A percentile compares a stretch with the other conserved stretches of the same genome.
These are phyloP conservation scores for Clavariopsis aquatica DNA, from an alignment of 495 filamentous ascomycete species.

Conservation along the genomic window DNA sequence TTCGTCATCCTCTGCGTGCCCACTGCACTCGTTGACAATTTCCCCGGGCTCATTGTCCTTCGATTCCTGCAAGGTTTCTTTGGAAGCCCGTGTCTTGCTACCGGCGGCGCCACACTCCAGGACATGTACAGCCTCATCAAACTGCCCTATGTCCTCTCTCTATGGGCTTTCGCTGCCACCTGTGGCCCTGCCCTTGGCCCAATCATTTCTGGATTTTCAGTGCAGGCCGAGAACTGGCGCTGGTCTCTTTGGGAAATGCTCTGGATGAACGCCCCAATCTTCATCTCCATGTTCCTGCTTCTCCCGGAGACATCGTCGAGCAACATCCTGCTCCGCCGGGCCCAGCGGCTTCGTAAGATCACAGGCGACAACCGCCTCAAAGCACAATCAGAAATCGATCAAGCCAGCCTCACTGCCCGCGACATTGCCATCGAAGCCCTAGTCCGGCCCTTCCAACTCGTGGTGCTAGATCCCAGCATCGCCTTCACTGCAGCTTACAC, in stretches of 20 bases:
- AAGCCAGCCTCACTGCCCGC: slow-evolving; percentile 48
- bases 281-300: slow-evolving; percentile 54
- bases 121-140: slow-evolving; percentile 54
- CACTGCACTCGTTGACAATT: slow-evolving; percentile 52
- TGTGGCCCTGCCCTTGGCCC: slow-evolving; percentile 60
- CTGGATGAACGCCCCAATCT: slow-evolving; percentile 51
- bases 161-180: slow-evolving; percentile 54
- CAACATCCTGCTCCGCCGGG: slow-evolving; percentile 62
- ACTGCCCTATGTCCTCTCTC: slow-evolving; percentile 56
- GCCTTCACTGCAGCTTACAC: slow-evolving; percentile 65
- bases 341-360: slow-evolving; percentile 52
- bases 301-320: slow-evolving; percentile 57
- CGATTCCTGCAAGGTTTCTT: slow-evolving; percentile 61
- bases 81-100: slow-evolving; percentile 55
- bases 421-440: slow-evolving; percentile 59
- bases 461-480: slow-evolving; percentile 63
- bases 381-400: slow-evolving; percentile 47
- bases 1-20: slow-evolving; percentile 55
- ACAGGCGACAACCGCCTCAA: slow-evolving; percentile 42
- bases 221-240: slow-evolving; percentile 53
- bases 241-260: slow-evolving; percentile 51
- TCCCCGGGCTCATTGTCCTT: slow-evolving; percentile 52
- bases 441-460: slow-evolving; percentile 64
- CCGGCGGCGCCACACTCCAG: slow-evolving; percentile 57
- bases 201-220: slow-evolving; percentile 64